Conservation (phyloP, 2,329 filamentous ascomycete genomes). For the Aureobasidium sp. region DNA sequence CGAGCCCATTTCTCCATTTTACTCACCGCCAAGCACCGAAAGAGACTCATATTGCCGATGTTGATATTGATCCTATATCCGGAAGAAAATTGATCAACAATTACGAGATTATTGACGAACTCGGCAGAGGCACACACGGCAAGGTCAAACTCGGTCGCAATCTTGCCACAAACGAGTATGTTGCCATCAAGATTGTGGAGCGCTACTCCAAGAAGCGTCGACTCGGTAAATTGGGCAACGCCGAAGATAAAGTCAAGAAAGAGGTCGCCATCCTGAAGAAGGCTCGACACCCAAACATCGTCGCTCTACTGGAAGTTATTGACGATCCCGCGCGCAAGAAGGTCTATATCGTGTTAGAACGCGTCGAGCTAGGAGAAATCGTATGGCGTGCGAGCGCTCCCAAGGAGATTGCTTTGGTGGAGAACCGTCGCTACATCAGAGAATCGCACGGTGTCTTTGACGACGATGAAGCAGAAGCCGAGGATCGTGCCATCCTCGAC, state of each 20-base stretch:
- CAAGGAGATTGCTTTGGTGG: conserved; percentile 73
- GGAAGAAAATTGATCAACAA: conserved; percentile 96
- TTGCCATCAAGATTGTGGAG: conserved; percentile 98
- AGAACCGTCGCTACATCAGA: conserved; percentile 71
- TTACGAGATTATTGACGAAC: conserved; percentile 94
- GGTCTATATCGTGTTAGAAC: conserved; percentile 96
- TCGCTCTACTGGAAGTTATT: conserved; percentile 91
- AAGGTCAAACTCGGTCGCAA: conserved; percentile 95
- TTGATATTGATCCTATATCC: conserved; percentile 81
- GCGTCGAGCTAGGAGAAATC: conserved; percentile 89
- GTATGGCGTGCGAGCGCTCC: conserved; percentile 87
- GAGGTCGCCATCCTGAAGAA: conserved; percentile 99
- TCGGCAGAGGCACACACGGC: conserved; percentile 90
- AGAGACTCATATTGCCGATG: conserved; percentile 77
- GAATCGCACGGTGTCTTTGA: conserved; percentile 50
- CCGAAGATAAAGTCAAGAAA: conserved; percentile 78
- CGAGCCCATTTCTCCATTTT: conserved; percentile 44
- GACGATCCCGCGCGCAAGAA: conserved; percentile 95
- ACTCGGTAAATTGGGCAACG: conserved; percentile 66
- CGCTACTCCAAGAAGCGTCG: conserved; percentile 89
- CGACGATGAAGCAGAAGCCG: conserved; percentile 35
- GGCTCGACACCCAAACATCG: conserved; percentile 93
- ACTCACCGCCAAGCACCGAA: conserved; percentile 45
- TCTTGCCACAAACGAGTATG: conserved; percentile 64
- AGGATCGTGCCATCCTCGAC: conserved; percentile 39